Evolutionary conservation across 2,329 filamentous ascomycete species (phyloP).

Genomic region (Colletotrichum magnum): DNA sequence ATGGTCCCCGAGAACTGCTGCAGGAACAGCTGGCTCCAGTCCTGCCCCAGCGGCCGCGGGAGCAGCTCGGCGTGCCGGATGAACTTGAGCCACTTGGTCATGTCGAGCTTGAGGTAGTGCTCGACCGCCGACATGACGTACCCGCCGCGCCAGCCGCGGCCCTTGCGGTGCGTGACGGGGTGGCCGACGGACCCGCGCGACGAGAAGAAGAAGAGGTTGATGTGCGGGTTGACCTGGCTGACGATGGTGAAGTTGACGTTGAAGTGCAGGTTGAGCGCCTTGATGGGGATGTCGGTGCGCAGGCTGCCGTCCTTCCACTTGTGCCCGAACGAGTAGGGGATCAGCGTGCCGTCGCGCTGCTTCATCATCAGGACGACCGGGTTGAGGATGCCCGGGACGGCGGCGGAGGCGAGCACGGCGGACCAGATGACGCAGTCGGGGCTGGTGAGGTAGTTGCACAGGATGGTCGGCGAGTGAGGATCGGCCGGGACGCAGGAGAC

Average conservation of each 20-base stretch:
- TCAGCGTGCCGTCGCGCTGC: constrained; percentile 80
- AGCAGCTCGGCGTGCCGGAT: constrained; percentile 92
- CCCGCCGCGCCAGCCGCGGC: constrained; percentile 94
- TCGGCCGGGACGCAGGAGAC: constrained; percentile 97
- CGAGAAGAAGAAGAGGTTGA: constrained; percentile 99
- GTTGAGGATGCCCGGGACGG: constrained; percentile 95
- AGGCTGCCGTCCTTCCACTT: constrained; percentile 99
- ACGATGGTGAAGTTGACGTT: constrained; percentile 98
- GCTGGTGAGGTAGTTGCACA: constrained; percentile 94
- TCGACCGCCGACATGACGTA: constrained; percentile 94
- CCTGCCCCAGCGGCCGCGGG: constrained; percentile 90
- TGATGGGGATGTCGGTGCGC: constrained; percentile 94
- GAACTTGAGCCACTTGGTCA: constrained; percentile 98
- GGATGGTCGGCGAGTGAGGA: constrained; percentile 90
- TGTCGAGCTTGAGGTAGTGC: constrained; percentile 95
- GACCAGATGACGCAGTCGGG: constrained; percentile 99
- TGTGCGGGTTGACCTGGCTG: constrained; percentile 92
- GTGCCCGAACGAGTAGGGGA: constrained; percentile 95
- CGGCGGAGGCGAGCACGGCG: constrained; percentile 92
- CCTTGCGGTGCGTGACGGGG: constrained; percentile 93
- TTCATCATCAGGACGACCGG: constrained; percentile 96
- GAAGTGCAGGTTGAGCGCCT: constrained; percentile 94
- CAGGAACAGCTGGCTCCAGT: constrained; percentile 97
- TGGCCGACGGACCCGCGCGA: constrained; percentile 92
- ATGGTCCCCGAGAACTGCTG: constrained; percentile 95